Conservation (phyloP, 768 basidiomycete genomes). For the Leccinellum albellum region DNA sequence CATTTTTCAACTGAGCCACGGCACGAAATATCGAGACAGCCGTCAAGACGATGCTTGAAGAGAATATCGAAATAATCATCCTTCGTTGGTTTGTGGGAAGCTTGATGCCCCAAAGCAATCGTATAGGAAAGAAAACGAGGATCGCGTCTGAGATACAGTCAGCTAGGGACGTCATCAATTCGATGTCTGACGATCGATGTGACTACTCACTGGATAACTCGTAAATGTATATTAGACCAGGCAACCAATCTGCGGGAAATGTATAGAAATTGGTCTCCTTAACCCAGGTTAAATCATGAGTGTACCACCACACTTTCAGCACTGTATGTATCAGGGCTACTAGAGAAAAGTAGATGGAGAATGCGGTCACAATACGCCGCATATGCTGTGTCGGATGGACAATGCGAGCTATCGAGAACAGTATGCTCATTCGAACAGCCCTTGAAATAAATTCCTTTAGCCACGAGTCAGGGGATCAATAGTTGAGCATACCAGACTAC, state of each 20-base stretch:
- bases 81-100: constrained; percentile 12
- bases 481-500: constrained; percentile 15
- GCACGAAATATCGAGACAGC: constrained; percentile 8
- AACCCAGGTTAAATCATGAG: not conserved
- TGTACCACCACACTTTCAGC: constrained; percentile 6
- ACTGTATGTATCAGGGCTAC: constrained; percentile 2
- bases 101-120: constrained; percentile 6
- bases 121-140: constrained; percentile 11
- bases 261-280: not conserved
- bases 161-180: constrained; percentile 5
- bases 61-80: constrained; percentile 11
- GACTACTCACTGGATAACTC: not conserved
- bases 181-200: not conserved
- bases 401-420: constrained; percentile 21
- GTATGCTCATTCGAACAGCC: constrained; percentile 19
- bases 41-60: constrained; percentile 10
- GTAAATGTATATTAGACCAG: not conserved
- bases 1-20: constrained; percentile 5
- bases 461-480: not conserved
- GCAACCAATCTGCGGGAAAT: not conserved
- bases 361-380: constrained; percentile 5
- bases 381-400: constrained; percentile 5
- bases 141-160: constrained; percentile 20
- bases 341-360: constrained; percentile 8
- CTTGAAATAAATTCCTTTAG: not conserved